phyloP scores from a whole-genome alignment of 768 basidiomycete species.

The Rhodotorula kratochvilovae region DNA sequence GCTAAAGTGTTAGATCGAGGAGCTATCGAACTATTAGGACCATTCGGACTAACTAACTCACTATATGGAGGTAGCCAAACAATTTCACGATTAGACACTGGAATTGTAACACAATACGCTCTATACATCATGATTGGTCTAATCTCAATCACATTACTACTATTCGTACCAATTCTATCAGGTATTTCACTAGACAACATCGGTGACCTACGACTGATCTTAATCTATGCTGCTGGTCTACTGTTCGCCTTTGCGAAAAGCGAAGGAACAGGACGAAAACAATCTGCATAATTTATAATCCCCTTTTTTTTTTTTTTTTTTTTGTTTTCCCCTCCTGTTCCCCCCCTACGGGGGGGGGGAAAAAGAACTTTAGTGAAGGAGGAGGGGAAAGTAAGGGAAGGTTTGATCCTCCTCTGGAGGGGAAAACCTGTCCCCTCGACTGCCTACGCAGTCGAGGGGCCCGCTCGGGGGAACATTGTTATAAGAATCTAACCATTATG shows the following conservation, averaged over 20 bases:
- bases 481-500: not conserved
- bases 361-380: no score
- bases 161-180: slow-evolving; percentile 24
- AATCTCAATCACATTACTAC: slow-evolving; percentile 20
- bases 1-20: slow-evolving; percentile 27
- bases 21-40: slow-evolving; percentile 32
- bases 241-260: slow-evolving; percentile 21
- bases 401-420: no score
- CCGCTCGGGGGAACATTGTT: no score
- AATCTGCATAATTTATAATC: not conserved
- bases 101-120: slow-evolving; percentile 23
- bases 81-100: slow-evolving; percentile 23
- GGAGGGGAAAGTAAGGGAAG: no score
- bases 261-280: slow-evolving; percentile 2
- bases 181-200: slow-evolving; percentile 38
- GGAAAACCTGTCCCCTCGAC: no score
- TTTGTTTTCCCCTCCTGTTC: no score
- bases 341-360: no score
- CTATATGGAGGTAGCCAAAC: slow-evolving; percentile 15
- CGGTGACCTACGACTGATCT: slow-evolving; percentile 42
- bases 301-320: no score
- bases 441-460: no score
- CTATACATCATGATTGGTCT: slow-evolving; percentile 26
- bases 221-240: slow-evolving; percentile 45
- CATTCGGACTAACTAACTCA: slow-evolving; percentile 27